Evolutionary conservation across 768 basidiomycete species (phyloP), one percentile per base, ranked within the genome.

Genomic region (Podaxis carcinomalis): DNA sequence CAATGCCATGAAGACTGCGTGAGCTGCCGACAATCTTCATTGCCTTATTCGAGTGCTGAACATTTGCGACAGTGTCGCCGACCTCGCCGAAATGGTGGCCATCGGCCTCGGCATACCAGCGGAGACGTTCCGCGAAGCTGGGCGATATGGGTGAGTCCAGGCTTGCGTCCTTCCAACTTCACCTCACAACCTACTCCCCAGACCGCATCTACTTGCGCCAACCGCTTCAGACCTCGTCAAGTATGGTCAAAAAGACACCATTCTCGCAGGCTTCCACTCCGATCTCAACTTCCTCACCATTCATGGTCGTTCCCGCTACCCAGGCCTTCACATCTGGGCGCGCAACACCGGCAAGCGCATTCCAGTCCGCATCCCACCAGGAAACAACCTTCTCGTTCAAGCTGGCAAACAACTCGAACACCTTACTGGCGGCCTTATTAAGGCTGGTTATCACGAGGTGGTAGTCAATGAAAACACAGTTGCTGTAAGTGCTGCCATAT

Each of bases 321-420:
- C 93, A 0, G 93, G 92, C 27, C 80, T 97, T 23, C 84, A 97
- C 71, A 91, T 98, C 56, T 97, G 95, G 95, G 95, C 93, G 13
- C 83, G 95, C 39, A 97, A 98, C 68, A 88, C 89, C 0, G 95
- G 95, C 32, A 93, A 91, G 70, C 87, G 92, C 13, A 92, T 98
- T 62, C 79, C 88, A 1, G 95, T 97, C 49, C 86, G 82, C 68
- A 93, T 98, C 53, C 95, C 95, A 0, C 78, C 83, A 0, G 91
- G 89, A 3, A 83, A 87, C 42, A 87, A 88, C 69, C 81, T 98
- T 36, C 83, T 98, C 13, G 93, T 98, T 1, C 95, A 98, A 73
- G 95, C 95, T 1, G 95, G 95, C 42, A 96, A 95, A 73, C 95
- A 98, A 70, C 82, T 98, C 10, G 95, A 97, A 70, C 92, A 93